Base-by-base conservation (phyloP, 1,284 basidiomycete genomes). In the Trametes polyzona region DNA sequence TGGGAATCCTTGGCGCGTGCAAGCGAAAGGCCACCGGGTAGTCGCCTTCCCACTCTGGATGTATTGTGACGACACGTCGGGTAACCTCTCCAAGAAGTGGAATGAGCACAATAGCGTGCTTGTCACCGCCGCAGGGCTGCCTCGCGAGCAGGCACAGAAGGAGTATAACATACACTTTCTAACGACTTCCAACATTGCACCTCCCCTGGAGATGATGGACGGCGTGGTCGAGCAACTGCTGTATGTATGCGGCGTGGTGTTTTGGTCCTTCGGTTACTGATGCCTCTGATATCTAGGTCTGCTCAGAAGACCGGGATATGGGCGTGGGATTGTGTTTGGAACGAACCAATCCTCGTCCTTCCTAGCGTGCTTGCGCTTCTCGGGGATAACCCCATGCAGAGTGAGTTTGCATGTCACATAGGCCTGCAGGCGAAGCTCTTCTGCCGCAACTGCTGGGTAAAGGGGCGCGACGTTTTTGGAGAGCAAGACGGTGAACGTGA, bases 321-420 rank as follows among this genome's bases (percentile, higher is more conserved):
- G 67, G 74, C 73, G 0, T 78, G 70, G 69, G 76, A 79, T 51
- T 67, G 61, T 42, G 52, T 56, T 1, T 12, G 44, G 0, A 37
- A 72, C 0, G 71, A 75, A 46, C 32, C 36, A 1, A 68, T 77
- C 0, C 66, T 79, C 6, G n/a, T 76, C 0, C 54, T 78, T 1
- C 71, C 72, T 1, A 66, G 29, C 2, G 65, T 74, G 0, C 63
- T 78, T 3, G 77, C 75, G 0, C 49, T 78, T 2, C 67, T 74
- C 1, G 75, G 77, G 0, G 76, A 80, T 55, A 79, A 79, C 59
- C 77, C 76, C 0, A 80, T 79, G 78, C 74, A 77, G 47, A 78
- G 77, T 42, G 74, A 79, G 52, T 64, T 79, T 48, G 67, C 74
- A 0, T 76, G 69, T 37, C 78, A 80, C 43, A 73, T 78, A 48